These are phyloP conservation scores for Penicillium diatomitis DNA, from an alignment of 495 filamentous ascomycete genomes.

Conservation along the genomic window DNA sequence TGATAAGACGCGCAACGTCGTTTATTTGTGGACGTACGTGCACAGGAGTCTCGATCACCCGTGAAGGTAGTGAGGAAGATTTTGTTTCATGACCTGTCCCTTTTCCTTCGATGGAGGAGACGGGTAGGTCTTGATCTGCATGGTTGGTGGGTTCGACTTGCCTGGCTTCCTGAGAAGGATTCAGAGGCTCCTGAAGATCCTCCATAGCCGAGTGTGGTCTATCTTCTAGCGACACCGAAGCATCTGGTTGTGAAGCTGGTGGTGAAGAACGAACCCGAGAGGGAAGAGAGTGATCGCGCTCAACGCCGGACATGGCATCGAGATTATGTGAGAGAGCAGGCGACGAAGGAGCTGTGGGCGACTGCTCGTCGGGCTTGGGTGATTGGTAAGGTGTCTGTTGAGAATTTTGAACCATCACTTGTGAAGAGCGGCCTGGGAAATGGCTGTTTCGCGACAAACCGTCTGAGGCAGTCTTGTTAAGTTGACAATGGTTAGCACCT, in stretches of 20 bases:
- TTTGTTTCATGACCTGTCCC: constrained; percentile 14
- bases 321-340: constrained; percentile 2
- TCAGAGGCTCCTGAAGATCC: too few relatives aligned
- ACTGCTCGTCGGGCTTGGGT: not conserved
- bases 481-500: not conserved
- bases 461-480: not conserved
- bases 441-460: constrained; percentile 4
- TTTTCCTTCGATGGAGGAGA: not conserved
- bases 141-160: constrained; percentile 12
- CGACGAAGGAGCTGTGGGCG: not conserved
- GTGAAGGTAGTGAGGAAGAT: constrained; percentile 35
- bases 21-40: constrained; percentile 15
- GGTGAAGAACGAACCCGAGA: constrained; percentile 19
- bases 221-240: too few relatives aligned
- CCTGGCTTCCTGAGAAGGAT: constrained; percentile 2
- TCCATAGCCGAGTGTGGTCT: too few relatives aligned
- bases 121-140: not conserved
- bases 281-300: constrained; percentile 22
- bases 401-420: constrained; percentile 39
- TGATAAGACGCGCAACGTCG: constrained; percentile 25
- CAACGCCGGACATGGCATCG: constrained; percentile 12
- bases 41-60: constrained; percentile 33
- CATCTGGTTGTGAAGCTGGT: constrained; percentile 6
- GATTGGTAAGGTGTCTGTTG: constrained; percentile 31
- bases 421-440: constrained; percentile 19